Evolutionary conservation across 1,284 basidiomycete genomes (phyloP).

Genomic region (Microbotryum violaceum): DNA sequence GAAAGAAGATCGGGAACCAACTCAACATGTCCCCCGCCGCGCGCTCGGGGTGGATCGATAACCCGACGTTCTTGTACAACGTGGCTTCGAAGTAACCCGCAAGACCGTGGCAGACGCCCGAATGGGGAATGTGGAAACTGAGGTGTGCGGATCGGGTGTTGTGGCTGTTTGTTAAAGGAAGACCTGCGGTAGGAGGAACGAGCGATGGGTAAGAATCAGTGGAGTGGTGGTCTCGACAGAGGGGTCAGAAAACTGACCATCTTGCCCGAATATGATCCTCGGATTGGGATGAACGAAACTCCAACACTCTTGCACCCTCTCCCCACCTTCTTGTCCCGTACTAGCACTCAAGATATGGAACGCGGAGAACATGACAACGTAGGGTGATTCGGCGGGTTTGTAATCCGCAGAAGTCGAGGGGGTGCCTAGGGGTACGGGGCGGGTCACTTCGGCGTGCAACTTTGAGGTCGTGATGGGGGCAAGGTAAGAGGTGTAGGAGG

Average conservation of each 20-base stretch:
- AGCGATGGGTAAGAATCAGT: no score
- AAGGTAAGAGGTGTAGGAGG: conserved; percentile 88
- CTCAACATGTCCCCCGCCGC: conserved; percentile 92
- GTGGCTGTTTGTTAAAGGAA: conserved; percentile 44
- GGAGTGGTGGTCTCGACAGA: neutral
- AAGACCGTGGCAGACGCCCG: conserved; percentile 90
- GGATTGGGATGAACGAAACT: conserved; percentile 87
- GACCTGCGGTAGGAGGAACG: conserved; percentile 26
- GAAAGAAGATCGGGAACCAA: conserved; percentile 98
- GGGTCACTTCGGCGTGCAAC: conserved; percentile 65
- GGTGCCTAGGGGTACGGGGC: conserved; percentile 44
- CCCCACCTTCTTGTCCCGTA: conserved; percentile 52
- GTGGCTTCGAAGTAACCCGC: conserved; percentile 97
- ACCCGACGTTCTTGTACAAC: conserved; percentile 75
- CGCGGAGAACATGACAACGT: conserved; percentile 95
- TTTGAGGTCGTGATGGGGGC: conserved; percentile 90
- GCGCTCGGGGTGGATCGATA: conserved; percentile 89
- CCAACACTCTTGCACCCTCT: conserved; percentile 91
- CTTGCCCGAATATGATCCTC: conserved; percentile 63
- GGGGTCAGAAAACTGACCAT: conserved; percentile 48
- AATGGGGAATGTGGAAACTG: conserved; percentile 88
- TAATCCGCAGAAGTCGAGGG: conserved; percentile 47
- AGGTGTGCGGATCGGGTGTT: conserved; percentile 47
- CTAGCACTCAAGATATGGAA: conserved; percentile 75
- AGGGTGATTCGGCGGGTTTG: conserved; percentile 69